Percentiles rank a stretch among this genome's conserved stretches.
Evolutionary conservation across 345 rosid species (phyloP).

Genomic region (Dimocarpus longan): DNA sequence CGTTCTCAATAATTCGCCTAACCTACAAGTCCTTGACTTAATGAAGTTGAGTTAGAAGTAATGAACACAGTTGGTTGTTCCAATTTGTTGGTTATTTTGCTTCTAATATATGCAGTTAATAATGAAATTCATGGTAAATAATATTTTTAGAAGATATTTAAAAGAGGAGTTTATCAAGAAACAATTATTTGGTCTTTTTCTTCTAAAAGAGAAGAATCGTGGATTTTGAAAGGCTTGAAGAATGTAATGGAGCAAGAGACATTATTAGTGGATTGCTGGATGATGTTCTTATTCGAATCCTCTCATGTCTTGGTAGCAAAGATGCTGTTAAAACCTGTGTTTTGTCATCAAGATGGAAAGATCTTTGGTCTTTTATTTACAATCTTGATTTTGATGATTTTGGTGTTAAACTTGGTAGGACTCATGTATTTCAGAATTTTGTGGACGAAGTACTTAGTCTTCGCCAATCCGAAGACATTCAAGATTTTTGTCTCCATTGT

Average conservation of each 20-base stretch:
- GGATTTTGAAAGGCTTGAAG: not conserved
- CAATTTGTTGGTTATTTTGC: too few relatives aligned
- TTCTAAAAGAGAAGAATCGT: not conserved
- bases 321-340: constrained; percentile 6
- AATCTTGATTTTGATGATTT: not conserved
- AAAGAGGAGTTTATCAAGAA: too few relatives aligned
- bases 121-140: too few relatives aligned
- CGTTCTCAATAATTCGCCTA: too few relatives aligned
- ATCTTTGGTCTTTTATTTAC: constrained; percentile 6
- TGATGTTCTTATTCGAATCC: constrained; percentile 20
- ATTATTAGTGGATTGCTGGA: constrained; percentile 8
- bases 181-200: too few relatives aligned
- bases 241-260: not conserved
- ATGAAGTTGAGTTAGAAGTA: too few relatives aligned
- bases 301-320: constrained; percentile 14
- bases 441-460: not conserved
- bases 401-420: not conserved
- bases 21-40: too few relatives aligned
- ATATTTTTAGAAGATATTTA: too few relatives aligned
- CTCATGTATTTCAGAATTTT: not conserved
- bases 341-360: constrained; percentile 23
- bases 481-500: constrained; percentile 9
- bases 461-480: not conserved
- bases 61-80: too few relatives aligned
- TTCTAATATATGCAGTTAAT: too few relatives aligned